A percentile compares a stretch with the other conserved stretches of the same genome.
Conservation (phyloP, 306 rosid genomes). For the Rosa lucieae region DNA sequence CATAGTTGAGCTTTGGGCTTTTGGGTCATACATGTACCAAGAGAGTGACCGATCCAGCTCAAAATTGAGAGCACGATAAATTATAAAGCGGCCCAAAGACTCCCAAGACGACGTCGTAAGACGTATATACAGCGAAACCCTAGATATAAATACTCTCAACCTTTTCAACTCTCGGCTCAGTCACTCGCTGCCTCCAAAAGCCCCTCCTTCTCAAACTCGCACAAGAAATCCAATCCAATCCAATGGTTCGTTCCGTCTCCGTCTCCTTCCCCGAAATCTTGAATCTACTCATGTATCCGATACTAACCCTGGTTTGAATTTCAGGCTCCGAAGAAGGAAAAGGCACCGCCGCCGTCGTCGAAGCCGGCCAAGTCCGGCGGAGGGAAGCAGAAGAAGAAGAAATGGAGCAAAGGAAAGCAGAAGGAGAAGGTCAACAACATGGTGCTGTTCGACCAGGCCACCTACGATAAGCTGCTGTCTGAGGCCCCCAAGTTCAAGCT, state of each 20-base stretch:
- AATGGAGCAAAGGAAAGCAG: slow-evolving; percentile 80
- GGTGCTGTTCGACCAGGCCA: slow-evolving; percentile 60
- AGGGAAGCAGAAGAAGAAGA: slow-evolving; percentile 82
- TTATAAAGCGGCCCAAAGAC: too few relatives aligned
- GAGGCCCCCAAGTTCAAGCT: slow-evolving; percentile 75
- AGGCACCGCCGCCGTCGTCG: slow-evolving; percentile 69
- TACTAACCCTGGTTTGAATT: background rate
- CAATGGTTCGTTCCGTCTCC: background rate
- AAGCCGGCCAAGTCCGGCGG: slow-evolving; percentile 72
- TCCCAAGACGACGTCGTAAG: too few relatives aligned
- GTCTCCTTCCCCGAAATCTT: background rate
- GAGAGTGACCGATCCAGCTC: too few relatives aligned
- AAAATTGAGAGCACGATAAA: too few relatives aligned
- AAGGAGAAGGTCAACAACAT: slow-evolving; percentile 80
- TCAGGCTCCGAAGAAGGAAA: slow-evolving; percentile 74
- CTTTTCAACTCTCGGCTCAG: background rate
- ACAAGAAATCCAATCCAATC: background rate
- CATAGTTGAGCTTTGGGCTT: too few relatives aligned
- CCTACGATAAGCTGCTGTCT: slow-evolving; percentile 55
- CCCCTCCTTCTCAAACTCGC: background rate
- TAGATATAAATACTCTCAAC: background rate
- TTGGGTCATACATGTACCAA: too few relatives aligned
- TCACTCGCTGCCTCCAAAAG: background rate
- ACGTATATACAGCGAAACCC: background rate
- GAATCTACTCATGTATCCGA: background rate